phyloP scores from a whole-genome alignment of 345 rosid species.

The Sisymbrium irio region DNA sequence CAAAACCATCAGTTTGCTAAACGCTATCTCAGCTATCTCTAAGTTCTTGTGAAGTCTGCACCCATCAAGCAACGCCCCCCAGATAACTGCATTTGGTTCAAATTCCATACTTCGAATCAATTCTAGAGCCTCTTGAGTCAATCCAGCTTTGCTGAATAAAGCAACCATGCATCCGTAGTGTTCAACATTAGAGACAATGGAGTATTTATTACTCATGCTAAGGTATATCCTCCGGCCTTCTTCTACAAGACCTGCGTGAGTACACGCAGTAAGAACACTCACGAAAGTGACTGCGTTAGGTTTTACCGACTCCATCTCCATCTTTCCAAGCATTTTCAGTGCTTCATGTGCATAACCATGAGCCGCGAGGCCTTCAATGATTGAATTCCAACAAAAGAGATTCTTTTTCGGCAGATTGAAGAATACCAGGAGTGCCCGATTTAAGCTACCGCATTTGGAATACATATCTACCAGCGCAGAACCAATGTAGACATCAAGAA shows the following conservation, averaged over 20 bases:
- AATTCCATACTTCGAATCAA: conserved; percentile 48
- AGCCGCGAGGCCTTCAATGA: conserved; percentile 72
- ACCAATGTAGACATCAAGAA: conserved; percentile 72
- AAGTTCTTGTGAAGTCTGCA: conserved; percentile 64
- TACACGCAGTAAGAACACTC: conserved; percentile 72
- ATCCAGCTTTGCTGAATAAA: conserved; percentile 68
- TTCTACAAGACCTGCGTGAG: conserved; percentile 79
- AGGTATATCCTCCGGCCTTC: conserved; percentile 56
- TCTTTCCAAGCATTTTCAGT: conserved; percentile 54
- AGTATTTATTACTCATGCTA: conserved; percentile 52
- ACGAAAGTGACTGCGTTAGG: conserved; percentile 75
- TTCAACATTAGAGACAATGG: conserved; percentile 45
- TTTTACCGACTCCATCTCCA: conserved; percentile 48
- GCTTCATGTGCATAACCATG: conserved; percentile 72
- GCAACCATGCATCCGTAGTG: conserved; percentile 82
- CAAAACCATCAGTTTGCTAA: conserved; percentile 48
- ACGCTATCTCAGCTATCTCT: conserved; percentile 57
- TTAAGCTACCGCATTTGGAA: conserved; percentile 74
- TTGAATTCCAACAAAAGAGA: conserved; percentile 80
- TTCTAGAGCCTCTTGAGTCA: conserved; percentile 61
- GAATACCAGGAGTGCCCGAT: conserved; percentile 61
- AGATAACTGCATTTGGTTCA: conserved; percentile 64
- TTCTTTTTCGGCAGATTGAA: conserved; percentile 63
- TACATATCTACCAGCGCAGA: conserved; percentile 86
- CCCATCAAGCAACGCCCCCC: conserved; percentile 74